Base-by-base conservation (phyloP, 106 monocot genomes). In the Apostasia shenzhenica region DNA sequence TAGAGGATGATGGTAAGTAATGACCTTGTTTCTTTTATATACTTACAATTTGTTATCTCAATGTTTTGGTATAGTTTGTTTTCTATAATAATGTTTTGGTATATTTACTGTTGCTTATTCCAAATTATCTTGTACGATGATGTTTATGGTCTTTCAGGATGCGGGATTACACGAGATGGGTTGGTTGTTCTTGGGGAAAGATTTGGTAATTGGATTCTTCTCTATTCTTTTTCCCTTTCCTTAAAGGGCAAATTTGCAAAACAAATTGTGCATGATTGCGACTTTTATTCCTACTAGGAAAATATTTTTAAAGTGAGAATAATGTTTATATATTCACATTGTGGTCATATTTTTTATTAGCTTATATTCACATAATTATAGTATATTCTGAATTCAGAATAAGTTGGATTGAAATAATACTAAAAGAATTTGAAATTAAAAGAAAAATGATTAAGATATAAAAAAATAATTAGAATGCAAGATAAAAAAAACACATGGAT, bases 121-220 rank as follows among this genome's bases (percentile, higher is more conserved):
- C 26, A 26, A 26, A 26, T 63, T 63, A 45, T 45, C 45, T 63
- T 10, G 48, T 26, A 2, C 11, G 47, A 48, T 65, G 8, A 12
- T 62, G 41, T 44, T 45, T 47, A 14, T 46, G 41, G 45, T 49
- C 5, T 62, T 80, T 6, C 77, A 99, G 97, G 97, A 49, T 80
- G 75, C 78, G 97, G 97, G 46, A 76, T 99, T 49, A 87, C 87
- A 52, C 89, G 97, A 62, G 92, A 99, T 73, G 93, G 79, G 55
- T 76, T 99, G 75, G 81, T 87, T 52, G 75, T 85, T 73, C 47
- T 99, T 45, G 92, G 92, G 48, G 92, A 92, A 81, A 89, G 76
- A 76, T 73, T 81, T 66, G 87, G 92, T 92, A 89, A 10, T 61
- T 55, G 9, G 75, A 40, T 7, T 59, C 14, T 8, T 3, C 48